Percentiles rank a stretch among this genome's conserved stretches.
These are phyloP conservation scores for Chlorella sp. DNA, from an alignment of 139 green algal genomes.

Conservation along the genomic window DNA sequence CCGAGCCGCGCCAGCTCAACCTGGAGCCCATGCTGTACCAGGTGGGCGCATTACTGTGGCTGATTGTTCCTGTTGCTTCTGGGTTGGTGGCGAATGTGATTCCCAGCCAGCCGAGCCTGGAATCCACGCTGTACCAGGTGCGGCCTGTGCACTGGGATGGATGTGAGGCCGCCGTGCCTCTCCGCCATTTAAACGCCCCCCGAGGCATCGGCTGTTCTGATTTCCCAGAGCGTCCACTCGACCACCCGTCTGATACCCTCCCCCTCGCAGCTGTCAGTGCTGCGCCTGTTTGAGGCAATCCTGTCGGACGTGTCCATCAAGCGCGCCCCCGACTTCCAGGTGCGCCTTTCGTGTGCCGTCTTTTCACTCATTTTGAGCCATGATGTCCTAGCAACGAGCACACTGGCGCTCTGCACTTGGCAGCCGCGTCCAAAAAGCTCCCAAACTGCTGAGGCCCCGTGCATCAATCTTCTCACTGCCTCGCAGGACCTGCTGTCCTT, in stretches of 20 bases:
- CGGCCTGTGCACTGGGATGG: neutral
- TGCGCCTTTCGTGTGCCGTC: neutral
- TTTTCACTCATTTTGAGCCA: neutral
- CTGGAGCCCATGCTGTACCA: conserved; percentile 87
- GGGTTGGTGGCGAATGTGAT: too few species aligned
- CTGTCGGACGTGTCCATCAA: conserved; percentile 66
- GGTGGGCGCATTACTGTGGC: conserved; percentile 56
- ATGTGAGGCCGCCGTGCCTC: too few species aligned
- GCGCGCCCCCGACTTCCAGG: neutral
- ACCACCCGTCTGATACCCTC: too few species aligned
- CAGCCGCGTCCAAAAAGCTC: too few species aligned
- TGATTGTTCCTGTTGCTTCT: too few species aligned
- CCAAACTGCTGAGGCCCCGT: too few species aligned
- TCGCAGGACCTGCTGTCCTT: conserved; percentile 57
- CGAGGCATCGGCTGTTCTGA: too few species aligned
- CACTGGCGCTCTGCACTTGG: too few species aligned
- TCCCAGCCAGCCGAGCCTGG: too few species aligned
- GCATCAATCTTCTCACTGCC: neutral
- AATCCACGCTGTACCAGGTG: neutral
- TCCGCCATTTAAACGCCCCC: too few species aligned
- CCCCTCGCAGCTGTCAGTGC: conserved; percentile 71
- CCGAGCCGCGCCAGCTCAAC: conserved; percentile 58
- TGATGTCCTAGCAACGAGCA: too few species aligned
- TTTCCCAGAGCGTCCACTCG: too few species aligned
- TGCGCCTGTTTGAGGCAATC: conserved; percentile 78